Evolutionary conservation across 225 moss, liverwort and hornwort species (phyloP).

Genomic region (Neckera pumila): DNA sequence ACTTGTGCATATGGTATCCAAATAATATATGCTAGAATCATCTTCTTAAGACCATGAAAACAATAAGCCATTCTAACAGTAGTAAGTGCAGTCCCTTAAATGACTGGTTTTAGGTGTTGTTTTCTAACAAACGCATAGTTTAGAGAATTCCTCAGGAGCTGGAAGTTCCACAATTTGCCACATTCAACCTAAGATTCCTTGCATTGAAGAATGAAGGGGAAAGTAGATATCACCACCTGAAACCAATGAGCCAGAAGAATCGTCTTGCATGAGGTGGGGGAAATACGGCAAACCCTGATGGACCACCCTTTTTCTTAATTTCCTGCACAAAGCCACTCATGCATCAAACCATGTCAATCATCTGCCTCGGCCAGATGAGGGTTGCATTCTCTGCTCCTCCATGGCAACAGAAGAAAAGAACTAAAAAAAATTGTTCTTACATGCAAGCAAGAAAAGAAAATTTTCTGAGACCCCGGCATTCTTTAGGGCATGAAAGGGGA

Average conservation of each 20-base stretch:
- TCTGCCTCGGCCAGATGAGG: neutral
- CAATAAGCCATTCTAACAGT: neutral
- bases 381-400: neutral
- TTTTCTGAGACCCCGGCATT: neutral
- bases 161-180: neutral
- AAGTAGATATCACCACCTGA: slow-evolving; percentile 42
- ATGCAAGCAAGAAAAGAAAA: neutral
- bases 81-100: neutral
- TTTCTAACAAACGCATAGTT: neutral
- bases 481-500: neutral
- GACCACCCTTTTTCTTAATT: slow-evolving; percentile 77
- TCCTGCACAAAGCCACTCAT: slow-evolving; percentile 38
- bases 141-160: neutral
- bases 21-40: neutral
- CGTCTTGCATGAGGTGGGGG: slow-evolving; percentile 80
- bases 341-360: neutral
- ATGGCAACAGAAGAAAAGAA: neutral
- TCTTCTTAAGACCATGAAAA: neutral
- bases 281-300: slow-evolving; percentile 90
- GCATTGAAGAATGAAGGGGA: neutral
- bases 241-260: slow-evolving; percentile 97
- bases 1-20: neutral
- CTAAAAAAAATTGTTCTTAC: neutral
- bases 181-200: neutral
- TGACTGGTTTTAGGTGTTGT: neutral